Conservation (phyloP, 768 basidiomycete genomes). For the Lactarius hatsudake region DNA sequence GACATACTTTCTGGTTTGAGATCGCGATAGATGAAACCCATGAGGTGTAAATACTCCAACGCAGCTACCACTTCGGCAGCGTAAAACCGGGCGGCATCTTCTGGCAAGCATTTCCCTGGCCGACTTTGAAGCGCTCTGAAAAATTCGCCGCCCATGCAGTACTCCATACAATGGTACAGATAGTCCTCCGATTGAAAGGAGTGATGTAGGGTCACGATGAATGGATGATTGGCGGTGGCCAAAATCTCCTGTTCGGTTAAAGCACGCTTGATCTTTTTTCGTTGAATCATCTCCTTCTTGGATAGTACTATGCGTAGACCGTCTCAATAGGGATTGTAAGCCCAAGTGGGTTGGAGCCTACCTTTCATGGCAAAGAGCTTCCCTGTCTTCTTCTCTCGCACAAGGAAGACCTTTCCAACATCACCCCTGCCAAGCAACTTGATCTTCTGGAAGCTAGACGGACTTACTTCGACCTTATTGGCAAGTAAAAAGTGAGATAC, state of each 20-base stretch:
- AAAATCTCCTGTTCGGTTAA: constrained; percentile 98
- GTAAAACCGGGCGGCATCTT: constrained; percentile 95
- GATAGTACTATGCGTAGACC: constrained; percentile 70
- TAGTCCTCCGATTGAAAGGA: constrained; percentile 99
- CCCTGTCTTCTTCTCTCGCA: constrained; percentile 94
- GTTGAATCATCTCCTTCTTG: constrained; percentile 99
- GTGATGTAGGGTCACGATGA: constrained; percentile 98
- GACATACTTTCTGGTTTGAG: constrained; percentile 97
- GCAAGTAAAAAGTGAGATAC: constrained; percentile 9
- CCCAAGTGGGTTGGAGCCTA: constrained; percentile 40
- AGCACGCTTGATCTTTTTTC: constrained; percentile 99
- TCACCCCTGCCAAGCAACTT: constrained; percentile 99
- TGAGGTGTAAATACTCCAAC: constrained; percentile 96
- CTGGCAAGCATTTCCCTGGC: constrained; percentile 94
- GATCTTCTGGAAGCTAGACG: constrained; percentile 92
- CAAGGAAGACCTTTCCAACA: constrained; percentile 97
- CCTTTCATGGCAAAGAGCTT: constrained; percentile 99
- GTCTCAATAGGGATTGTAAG: constrained; percentile 22
- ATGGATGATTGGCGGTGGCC: constrained; percentile 97
- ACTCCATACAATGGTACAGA: constrained; percentile 99
- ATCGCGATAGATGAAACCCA: constrained; percentile 99
- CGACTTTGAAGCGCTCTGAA: constrained; percentile 95
- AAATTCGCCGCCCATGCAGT: constrained; percentile 99
- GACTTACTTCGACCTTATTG: constrained; percentile 84
- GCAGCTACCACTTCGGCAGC: constrained; percentile 98